Conservation (phyloP, 225 moss, liverwort and hornwort genomes). For the Pseudisothecium myosuroides region DNA sequence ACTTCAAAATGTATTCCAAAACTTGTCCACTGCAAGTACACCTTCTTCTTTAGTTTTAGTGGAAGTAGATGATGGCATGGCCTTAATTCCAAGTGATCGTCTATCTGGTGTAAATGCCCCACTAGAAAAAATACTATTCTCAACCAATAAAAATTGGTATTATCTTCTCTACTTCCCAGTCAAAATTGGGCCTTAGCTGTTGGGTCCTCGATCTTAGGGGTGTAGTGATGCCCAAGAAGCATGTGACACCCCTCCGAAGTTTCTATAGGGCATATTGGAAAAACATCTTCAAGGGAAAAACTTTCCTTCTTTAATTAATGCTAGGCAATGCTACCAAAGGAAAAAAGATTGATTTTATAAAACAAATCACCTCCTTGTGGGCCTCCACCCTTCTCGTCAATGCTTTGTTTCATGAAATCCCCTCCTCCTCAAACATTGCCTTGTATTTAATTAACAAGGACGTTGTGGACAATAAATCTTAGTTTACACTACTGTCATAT, state of each 20-base stretch:
- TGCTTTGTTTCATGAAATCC: too few relatives aligned
- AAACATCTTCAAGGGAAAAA: too few relatives aligned
- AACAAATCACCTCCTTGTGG: too few relatives aligned
- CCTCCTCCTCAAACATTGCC: accelerated
- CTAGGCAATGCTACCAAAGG: accelerated
- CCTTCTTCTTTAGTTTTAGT: neutral
- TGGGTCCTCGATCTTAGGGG: too few relatives aligned
- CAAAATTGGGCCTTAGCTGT: neutral
- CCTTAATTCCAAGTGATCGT: neutral
- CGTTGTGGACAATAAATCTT: too few relatives aligned
- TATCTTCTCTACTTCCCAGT: neutral
- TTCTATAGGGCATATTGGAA: accelerated
- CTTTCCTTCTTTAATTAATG: too few relatives aligned
- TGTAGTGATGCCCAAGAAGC: too few relatives aligned
- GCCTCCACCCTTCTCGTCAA: accelerated
- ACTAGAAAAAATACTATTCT: neutral
- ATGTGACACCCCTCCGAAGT: accelerated
- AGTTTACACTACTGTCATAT: accelerated
- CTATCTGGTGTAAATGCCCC: neutral
- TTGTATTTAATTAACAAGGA: too few relatives aligned
- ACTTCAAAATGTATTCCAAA: neutral
- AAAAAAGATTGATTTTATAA: too few relatives aligned
- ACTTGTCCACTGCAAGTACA: neutral
- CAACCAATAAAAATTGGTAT: neutral
- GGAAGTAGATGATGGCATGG: accelerated